Base-by-base conservation (phyloP, 2,329 filamentous ascomycete species). In the Coniella vitis region DNA sequence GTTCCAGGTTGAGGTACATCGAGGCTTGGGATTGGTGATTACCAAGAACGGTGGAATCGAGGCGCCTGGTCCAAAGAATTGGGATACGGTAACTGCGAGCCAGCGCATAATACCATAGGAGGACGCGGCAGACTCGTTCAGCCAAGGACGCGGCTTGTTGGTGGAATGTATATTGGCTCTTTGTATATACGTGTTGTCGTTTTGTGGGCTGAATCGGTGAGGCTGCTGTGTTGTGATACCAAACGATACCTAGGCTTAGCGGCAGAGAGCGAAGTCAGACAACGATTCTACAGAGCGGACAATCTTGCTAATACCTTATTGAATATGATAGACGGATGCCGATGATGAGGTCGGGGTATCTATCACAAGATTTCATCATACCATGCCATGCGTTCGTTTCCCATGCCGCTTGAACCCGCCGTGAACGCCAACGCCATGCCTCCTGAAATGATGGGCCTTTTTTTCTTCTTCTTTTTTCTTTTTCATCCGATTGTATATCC, bases 1-100 rank as follows among this genome's bases (percentile, higher is more conserved):
- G 0, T 94, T 96, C 63, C 93, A 98, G 70, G 88, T 84, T 2
- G 93, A 98, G 68, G 76, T 96, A 7, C 89, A 96, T 64, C 78
- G 73, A 45, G 86, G 85, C 0, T 71, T 98, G 20, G 93, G 88
- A 1, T 88, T 86, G 4, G 86, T 91, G n/a, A 71, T 97, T 55
- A 88, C 87, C 43, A 88, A 85, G 67, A 79, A 73, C 22, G 86
- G 82, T 52, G 68, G 76, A 48, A 95, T 89, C 63, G 89, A 95
- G 60, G 72, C 75, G 0, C 68, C 69, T 2, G 80, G 81, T 0
- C 79, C 78, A 3, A 54, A 57, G 8, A 64, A 69, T 42, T 81
- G 76, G 75, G 71, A 79, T 34, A 52, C 55, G 43, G 62, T 63
- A 16, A 55, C 58, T 1, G 49, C 49, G 1, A 57, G 40, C 22